These are phyloP conservation scores for Metschnikowia anglica DNA, from an alignment of 805 yeast species.

Conservation along the genomic window DNA sequence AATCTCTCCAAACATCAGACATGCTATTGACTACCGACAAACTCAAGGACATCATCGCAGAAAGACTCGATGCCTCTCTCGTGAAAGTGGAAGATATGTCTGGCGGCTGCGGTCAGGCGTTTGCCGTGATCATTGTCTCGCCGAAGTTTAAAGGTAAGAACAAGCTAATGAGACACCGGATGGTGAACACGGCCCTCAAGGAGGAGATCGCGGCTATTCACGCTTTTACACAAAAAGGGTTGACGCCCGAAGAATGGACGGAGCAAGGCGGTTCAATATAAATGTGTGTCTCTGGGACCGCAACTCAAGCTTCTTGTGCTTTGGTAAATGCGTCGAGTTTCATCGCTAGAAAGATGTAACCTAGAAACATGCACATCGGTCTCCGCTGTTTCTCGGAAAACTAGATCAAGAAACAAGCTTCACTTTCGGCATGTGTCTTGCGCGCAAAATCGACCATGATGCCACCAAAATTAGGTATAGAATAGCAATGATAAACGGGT, in stretches of 20 bases:
- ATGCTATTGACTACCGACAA: slow-evolving; percentile 39
- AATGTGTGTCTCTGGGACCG: too few relatives aligned
- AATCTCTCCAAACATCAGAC: slow-evolving; percentile 2
- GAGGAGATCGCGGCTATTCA: slow-evolving; percentile 87
- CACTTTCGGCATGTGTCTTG: slow-evolving; percentile 3
- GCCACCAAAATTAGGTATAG: slow-evolving; percentile 26
- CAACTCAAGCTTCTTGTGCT: too few relatives aligned
- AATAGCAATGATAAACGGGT: slow-evolving; percentile 31
- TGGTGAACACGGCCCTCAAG: slow-evolving; percentile 75
- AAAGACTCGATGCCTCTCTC: slow-evolving; percentile 57
- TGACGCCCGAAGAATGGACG: slow-evolving; percentile 85
- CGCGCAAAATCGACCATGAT: slow-evolving; percentile 26
- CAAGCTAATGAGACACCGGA: slow-evolving; percentile 79
- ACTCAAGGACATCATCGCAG: slow-evolving; percentile 50
- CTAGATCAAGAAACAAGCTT: background rate
- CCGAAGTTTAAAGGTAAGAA: slow-evolving; percentile 74
- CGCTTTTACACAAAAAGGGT: slow-evolving; percentile 91
- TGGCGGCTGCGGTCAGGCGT: slow-evolving; percentile 98
- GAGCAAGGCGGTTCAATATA: slow-evolving; percentile 34
- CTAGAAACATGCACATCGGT: background rate
- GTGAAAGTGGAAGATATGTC: slow-evolving; percentile 71
- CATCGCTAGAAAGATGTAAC: too few relatives aligned
- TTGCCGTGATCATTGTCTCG: slow-evolving; percentile 84
- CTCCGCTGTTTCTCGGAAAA: too few relatives aligned
- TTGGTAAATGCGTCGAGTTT: too few relatives aligned